phyloP scores from a whole-genome alignment of 331 rosid species.

The Rosa hybrid region DNA sequence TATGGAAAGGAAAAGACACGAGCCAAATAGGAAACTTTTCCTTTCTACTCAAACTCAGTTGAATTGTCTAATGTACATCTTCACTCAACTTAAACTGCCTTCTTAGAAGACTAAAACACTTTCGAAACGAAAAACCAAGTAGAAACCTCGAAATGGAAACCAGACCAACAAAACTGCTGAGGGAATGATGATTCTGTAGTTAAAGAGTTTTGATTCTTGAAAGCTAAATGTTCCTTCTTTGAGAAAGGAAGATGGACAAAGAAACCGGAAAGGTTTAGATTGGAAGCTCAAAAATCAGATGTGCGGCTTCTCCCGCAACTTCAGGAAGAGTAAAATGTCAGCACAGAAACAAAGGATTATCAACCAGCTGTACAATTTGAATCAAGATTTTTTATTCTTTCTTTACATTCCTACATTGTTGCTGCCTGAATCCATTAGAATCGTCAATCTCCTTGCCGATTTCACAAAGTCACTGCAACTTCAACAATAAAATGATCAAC shows the following conservation, averaged over 20 bases:
- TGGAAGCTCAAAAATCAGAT: slow-evolving; percentile 35
- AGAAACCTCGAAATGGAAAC: slow-evolving; percentile 6
- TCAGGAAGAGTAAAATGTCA: slow-evolving; percentile 39
- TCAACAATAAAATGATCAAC: slow-evolving; percentile 22
- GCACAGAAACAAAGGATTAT: slow-evolving; percentile 42
- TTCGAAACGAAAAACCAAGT: neutral
- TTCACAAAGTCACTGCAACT: slow-evolving; percentile 68
- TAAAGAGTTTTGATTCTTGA: slow-evolving; percentile 22
- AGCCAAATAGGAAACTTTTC: neutral
- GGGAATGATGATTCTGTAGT: slow-evolving; percentile 24
- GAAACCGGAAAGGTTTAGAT: slow-evolving; percentile 17
- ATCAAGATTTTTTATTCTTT: slow-evolving; percentile 30
- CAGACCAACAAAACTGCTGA: slow-evolving; percentile 24
- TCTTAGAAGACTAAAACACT: slow-evolving; percentile 16
- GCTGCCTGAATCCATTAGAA: slow-evolving; percentile 76
- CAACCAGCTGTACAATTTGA: slow-evolving; percentile 63
- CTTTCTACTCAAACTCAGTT: neutral
- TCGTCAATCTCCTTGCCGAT: slow-evolving; percentile 78
- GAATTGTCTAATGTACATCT: slow-evolving; percentile 12
- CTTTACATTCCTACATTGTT: slow-evolving; percentile 61
- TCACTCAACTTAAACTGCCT: neutral
- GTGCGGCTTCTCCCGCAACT: slow-evolving; percentile 27
- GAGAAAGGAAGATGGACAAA: slow-evolving; percentile 25
- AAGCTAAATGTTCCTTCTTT: slow-evolving; percentile 25
- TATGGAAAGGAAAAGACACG: neutral